Evolutionary conservation across 805 yeast genomes (phyloP).

Genomic region (Kregervanrija fluxuum): DNA sequence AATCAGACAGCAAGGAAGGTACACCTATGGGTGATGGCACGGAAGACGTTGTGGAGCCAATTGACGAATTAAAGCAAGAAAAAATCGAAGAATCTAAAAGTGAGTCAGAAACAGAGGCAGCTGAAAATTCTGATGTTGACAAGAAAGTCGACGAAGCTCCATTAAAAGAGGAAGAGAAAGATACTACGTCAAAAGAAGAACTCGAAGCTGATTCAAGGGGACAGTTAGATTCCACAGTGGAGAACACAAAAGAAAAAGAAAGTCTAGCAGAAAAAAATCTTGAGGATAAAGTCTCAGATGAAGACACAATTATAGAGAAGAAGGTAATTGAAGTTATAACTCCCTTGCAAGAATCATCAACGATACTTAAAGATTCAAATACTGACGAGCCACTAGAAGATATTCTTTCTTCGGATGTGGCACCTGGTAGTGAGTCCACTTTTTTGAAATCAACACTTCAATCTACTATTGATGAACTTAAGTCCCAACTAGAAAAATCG

Average conservation of each 20-base stretch:
- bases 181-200: not conserved
- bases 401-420: conserved; percentile 10
- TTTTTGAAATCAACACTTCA: conserved; percentile 23
- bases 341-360: too few relatives aligned
- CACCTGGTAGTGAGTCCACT: conserved; percentile 13
- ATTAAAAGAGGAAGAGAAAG: not conserved
- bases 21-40: conserved; percentile 3
- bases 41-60: conserved; percentile 3
- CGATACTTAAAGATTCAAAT: not conserved
- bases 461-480: conserved; percentile 28
- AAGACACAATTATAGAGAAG: not conserved
- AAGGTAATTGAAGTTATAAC: not conserved
- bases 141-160: not conserved
- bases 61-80: conserved; percentile 5
- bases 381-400: conserved; percentile 12
- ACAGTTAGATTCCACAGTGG: not conserved
- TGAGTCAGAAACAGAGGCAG: not conserved
- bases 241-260: not conserved
- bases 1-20: conserved; percentile 6
- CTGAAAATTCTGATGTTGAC: conserved; percentile 3
- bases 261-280: not conserved
- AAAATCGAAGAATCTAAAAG: not conserved
- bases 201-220: not conserved
- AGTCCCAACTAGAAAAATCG: conserved; percentile 20
- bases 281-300: too few relatives aligned